A percentile compares a stretch with the other conserved stretches of the same genome.
phyloP scores from a whole-genome alignment of 257 asterid species.

The Solanum sparsipilum region DNA sequence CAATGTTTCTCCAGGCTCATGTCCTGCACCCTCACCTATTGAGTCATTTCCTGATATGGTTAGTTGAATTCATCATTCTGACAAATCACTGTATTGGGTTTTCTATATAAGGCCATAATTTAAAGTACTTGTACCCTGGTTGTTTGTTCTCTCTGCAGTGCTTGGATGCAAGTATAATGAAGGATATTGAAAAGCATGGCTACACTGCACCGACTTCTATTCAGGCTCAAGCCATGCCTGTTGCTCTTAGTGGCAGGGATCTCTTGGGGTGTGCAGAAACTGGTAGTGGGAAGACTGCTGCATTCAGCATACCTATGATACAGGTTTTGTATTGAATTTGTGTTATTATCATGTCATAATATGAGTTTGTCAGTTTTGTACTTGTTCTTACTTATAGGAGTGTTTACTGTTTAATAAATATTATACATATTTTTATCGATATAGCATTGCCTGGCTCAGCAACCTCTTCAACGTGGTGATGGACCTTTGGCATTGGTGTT shows the following conservation, averaged over 20 bases:
- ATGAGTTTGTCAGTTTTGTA: background rate
- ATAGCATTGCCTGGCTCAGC: slow-evolving; percentile 79
- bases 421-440: background rate
- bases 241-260: slow-evolving; percentile 82
- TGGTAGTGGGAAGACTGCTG: slow-evolving; percentile 90
- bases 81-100: background rate
- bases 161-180: slow-evolving; percentile 61
- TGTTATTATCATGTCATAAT: background rate
- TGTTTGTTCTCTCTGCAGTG: slow-evolving; percentile 31
- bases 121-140: background rate
- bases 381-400: background rate
- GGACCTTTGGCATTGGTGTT: slow-evolving; percentile 86
- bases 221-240: slow-evolving; percentile 93
- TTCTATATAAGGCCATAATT: background rate
- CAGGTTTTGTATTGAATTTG: slow-evolving; percentile 37
- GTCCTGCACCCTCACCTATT: slow-evolving; percentile 62
- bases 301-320: slow-evolving; percentile 78
- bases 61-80: slow-evolving; percentile 2
- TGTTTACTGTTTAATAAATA: background rate
- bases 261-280: slow-evolving; percentile 93
- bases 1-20: slow-evolving; percentile 49
- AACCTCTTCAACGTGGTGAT: slow-evolving; percentile 74
- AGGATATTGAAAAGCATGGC: slow-evolving; percentile 69
- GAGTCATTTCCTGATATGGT: slow-evolving; percentile 85
- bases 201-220: slow-evolving; percentile 78